Conservation (phyloP, 257 asterid genomes). For the Asclepias syriaca region DNA sequence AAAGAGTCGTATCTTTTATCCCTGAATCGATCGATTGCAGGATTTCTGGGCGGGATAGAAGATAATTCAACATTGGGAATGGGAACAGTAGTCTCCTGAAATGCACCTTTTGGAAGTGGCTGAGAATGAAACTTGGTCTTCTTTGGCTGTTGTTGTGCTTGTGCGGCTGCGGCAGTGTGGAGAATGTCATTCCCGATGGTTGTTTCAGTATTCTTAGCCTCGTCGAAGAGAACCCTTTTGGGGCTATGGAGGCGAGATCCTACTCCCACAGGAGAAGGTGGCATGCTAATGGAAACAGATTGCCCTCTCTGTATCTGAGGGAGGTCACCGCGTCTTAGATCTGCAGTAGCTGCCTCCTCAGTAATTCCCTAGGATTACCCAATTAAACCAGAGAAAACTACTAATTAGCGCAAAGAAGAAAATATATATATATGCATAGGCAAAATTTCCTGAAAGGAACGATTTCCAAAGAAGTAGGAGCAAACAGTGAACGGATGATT, state of each 20-base stretch:
- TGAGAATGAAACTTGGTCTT: slow-evolving; percentile 47
- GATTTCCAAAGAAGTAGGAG: not conserved
- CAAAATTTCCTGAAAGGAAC: not conserved
- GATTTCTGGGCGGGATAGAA: slow-evolving; percentile 31
- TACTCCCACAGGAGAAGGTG: slow-evolving; percentile 45
- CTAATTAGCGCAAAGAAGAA: not conserved
- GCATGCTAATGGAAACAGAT: slow-evolving; percentile 66
- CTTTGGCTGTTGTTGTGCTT: slow-evolving; percentile 5
- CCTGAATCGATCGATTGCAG: slow-evolving; percentile 29
- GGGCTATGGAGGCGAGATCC: slow-evolving; percentile 23
- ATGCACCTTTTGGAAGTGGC: slow-evolving; percentile 45
- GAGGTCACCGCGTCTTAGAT: slow-evolving; percentile 2
- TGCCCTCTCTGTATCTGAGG: slow-evolving; percentile 15
- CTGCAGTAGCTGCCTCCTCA: slow-evolving; percentile 28
- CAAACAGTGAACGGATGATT: not conserved
- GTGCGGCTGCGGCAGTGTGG: not conserved
- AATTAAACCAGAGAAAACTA: not conserved
- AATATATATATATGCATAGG: too few species aligned
- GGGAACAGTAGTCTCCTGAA: slow-evolving; percentile 18
- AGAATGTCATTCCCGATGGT: not conserved
- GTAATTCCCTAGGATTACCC: slow-evolving; percentile 27
- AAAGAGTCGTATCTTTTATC: slow-evolving; percentile 62
- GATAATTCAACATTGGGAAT: slow-evolving; percentile 19
- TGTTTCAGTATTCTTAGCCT: slow-evolving; percentile 16
- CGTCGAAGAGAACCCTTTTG: slow-evolving; percentile 32